Percentiles rank a stretch among this genome's conserved stretches.
phyloP scores from a whole-genome alignment of 306 rosid genomes.

The cucumber (Cucumis sativus) region Cucumber_9930_V3 NC_026660.2:26398001-26398500 shows the following conservation, averaged over 20 bases:
- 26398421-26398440: not conserved
- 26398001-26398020: not conserved
- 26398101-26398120: not conserved
- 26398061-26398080: not conserved
- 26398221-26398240: not conserved
- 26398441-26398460: not conserved
- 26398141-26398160: not conserved
- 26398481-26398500: not conserved
- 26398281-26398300: constrained; percentile 27
- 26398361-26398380: constrained; percentile 43
- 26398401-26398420: constrained; percentile 33
- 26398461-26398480: not conserved
- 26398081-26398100: not conserved
- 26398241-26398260: not conserved
- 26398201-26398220: not conserved
- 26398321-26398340: constrained; percentile 46
- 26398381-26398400: constrained; percentile 47
- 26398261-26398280: not conserved
- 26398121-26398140: not conserved
- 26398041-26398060: not conserved
- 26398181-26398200: not conserved
- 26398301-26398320: constrained; percentile 36
- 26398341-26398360: constrained; percentile 50
- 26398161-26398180: not conserved
- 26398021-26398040: not conserved